Evolutionary conservation across 2,329 filamentous ascomycete species (phyloP), one percentile per base, ranked within the genome.

Genomic region (Didymella glomerata): DNA sequence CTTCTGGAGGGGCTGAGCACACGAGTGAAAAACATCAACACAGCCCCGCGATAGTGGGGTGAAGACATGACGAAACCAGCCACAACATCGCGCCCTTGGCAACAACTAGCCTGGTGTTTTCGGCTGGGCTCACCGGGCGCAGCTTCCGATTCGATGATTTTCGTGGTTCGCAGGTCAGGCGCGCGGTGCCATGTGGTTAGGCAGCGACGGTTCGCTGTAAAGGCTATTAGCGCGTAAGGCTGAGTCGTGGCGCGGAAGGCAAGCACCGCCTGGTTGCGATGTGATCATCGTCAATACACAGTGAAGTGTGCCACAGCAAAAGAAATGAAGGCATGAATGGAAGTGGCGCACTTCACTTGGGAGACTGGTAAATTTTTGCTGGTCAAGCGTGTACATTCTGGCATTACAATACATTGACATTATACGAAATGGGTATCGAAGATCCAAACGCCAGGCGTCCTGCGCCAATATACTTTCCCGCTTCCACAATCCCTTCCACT

Each of bases 21-120:
- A 13, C 13, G 13, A 32, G 4, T n/a, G 8, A 49, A 30, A 49
- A 41, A 14, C 25, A 22, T 4, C 28, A 28, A 38, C 54, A 52
- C 54, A 48, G 55, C 55, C 55, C 55, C 55, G 49, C 55, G 49
- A n/a, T 57, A 34, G 55, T 57, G 54, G 54, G 54, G 54, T 58
- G 28, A 42, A 46, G 5, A 36, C 4, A 58, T 58, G 56, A 59
- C 56, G 56, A 54, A 27, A 16, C 30, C 30, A 57, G 54, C 54
- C 47, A 57, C 47, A 16, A 32, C 46, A 34, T 11, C 47, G 14
- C 10, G 32, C 22, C 20, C 48, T 58, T 46, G 44, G 36, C 48
- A 52, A 22, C 9, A 8, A 30, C 30, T 41, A 27, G 24, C 14
- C 6, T 46, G 44, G 24, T 49, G 36, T 38, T 40, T 49, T 45